Evolutionary conservation across 352 stramenopile genomes (phyloP).

Genomic region (Phytophthora sp.): DNA sequence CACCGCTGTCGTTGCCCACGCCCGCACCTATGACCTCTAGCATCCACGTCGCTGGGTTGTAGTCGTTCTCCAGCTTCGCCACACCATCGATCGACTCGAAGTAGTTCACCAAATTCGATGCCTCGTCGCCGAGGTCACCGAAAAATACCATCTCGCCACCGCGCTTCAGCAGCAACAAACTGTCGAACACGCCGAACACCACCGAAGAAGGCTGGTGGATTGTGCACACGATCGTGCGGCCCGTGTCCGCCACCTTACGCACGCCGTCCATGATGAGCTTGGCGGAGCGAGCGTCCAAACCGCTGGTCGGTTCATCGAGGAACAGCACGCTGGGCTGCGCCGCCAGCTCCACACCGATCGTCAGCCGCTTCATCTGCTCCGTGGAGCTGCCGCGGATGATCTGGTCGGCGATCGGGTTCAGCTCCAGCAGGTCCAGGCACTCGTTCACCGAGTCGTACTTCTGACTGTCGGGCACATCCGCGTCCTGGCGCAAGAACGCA

Average conservation of each 20-base stretch:
- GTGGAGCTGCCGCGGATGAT: conserved; percentile 42
- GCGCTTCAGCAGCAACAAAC: conserved; percentile 66
- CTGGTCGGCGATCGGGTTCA: conserved; percentile 34
- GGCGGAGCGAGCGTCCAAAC: conserved; percentile 79
- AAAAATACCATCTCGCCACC: conserved; percentile 63
- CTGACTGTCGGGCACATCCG: conserved; percentile 23
- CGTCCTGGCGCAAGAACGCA: conserved; percentile 64
- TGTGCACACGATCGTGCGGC: too few relatives aligned
- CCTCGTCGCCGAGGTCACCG: conserved; percentile 50
- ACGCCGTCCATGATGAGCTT: conserved; percentile 81
- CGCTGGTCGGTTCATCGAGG: conserved; percentile 73
- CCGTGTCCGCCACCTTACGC: too few relatives aligned
- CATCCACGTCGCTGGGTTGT: conserved; percentile 92
- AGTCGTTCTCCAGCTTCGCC: conserved; percentile 41
- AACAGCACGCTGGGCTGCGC: conserved; percentile 85
- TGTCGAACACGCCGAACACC: conserved; percentile 68
- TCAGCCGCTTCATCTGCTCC: conserved; percentile 55
- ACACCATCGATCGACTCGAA: conserved; percentile 59
- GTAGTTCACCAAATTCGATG: conserved; percentile 44
- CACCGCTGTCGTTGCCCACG: conserved; percentile 32
- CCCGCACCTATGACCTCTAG: conserved; percentile 62
- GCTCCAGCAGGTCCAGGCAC: conserved; percentile 32
- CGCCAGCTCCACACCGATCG: conserved; percentile 71
- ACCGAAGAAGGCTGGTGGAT: conserved; percentile 84
- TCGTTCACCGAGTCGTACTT: conserved; percentile 42